Evolutionary conservation across 176 grass and related monocot genomes (phyloP).

Genomic region (Sorghum bicolor): DNA sequence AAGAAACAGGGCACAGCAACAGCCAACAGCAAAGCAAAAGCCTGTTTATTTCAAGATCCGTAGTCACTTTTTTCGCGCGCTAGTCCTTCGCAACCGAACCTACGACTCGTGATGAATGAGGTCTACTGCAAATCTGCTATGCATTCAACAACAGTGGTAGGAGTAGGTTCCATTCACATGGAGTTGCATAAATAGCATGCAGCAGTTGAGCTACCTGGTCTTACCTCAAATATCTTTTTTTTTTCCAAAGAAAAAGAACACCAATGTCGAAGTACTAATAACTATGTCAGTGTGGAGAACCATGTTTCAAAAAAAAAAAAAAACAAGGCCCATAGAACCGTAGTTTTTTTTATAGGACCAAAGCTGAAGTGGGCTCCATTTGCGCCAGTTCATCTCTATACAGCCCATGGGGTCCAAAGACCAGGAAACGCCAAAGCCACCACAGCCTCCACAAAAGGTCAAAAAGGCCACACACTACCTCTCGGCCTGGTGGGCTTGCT

Average conservation of each 20-base stretch:
- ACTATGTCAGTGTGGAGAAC: background rate
- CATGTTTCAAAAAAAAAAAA: no score
- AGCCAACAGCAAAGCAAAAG: background rate
- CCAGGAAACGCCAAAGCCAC: no score
- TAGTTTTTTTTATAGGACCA: no score
- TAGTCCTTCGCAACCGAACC: background rate
- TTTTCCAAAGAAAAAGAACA: no score
- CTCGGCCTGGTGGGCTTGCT: no score
- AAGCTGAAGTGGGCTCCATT: no score
- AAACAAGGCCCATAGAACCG: background rate
- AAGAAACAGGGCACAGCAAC: background rate
- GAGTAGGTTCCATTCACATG: background rate
- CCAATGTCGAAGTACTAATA: no score
- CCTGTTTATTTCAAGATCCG: slow-evolving; percentile 1
- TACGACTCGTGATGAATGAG: background rate
- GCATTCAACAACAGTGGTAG: background rate
- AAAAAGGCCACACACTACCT: no score
- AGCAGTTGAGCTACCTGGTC: background rate
- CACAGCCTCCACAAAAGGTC: no score
- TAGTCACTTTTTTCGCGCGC: background rate
- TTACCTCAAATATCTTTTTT: background rate
- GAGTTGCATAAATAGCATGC: background rate
- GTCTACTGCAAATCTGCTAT: background rate
- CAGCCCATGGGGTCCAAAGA: no score
- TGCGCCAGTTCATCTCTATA: no score